Evolutionary conservation across 371 early-diverging fungal genomes (phyloP).

Genomic region (Smittium culicis): DNA sequence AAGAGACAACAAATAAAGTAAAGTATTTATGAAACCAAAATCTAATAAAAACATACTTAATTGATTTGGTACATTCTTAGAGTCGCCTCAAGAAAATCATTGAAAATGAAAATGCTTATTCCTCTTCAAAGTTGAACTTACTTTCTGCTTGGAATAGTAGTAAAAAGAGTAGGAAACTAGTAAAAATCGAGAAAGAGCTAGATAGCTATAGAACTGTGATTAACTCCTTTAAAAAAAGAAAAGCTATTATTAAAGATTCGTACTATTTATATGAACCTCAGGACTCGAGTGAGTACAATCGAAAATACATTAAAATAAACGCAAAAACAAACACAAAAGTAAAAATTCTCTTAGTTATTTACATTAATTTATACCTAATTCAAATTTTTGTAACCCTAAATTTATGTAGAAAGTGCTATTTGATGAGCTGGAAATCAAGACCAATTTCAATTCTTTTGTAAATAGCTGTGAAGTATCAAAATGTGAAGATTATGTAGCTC

Average conservation of each 20-base stretch:
- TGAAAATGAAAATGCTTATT: background rate
- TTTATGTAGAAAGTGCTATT: constrained; percentile 13
- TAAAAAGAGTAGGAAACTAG: background rate
- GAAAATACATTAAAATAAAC: background rate
- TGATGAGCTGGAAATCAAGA: constrained; percentile 14
- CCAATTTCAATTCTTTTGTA: constrained; percentile 15
- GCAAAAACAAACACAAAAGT: background rate
- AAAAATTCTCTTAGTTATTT: background rate
- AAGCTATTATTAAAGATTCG: background rate
- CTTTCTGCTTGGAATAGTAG: background rate
- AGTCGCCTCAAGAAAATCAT: background rate
- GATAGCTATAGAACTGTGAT: background rate
- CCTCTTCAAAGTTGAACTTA: background rate
- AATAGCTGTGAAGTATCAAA: constrained; percentile 20
- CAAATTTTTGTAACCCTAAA: background rate
- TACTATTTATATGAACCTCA: background rate
- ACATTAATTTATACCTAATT: background rate
- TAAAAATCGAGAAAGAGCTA: background rate
- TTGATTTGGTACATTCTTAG: background rate
- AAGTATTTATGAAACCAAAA: background rate
- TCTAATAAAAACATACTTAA: background rate
- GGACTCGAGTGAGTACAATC: background rate
- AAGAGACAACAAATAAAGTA: background rate
- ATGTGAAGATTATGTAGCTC: constrained; percentile 18
- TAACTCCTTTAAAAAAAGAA: background rate